These are phyloP conservation scores for Aspergillus niger DNA, from an alignment of 2,329 filamentous ascomycete species.

Conservation along the genomic window DNA sequence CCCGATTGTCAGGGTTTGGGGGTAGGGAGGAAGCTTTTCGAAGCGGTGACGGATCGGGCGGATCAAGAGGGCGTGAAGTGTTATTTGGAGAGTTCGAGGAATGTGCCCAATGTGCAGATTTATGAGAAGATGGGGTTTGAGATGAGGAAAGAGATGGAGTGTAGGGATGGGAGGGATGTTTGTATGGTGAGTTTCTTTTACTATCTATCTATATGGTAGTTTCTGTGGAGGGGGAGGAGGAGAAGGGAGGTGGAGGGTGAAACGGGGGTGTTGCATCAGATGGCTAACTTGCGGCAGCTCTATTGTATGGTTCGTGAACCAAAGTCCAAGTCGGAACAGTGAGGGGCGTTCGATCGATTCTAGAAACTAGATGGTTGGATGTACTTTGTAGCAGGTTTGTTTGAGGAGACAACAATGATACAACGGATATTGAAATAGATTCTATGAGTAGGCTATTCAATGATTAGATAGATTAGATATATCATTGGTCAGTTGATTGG, in stretches of 20 bases:
- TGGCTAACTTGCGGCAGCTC: conserved; percentile 13
- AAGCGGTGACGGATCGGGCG: conserved; percentile 64
- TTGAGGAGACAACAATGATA: too few species aligned
- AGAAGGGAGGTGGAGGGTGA: not conserved
- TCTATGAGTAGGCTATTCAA: too few species aligned
- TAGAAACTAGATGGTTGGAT: not conserved
- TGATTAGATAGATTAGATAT: too few species aligned
- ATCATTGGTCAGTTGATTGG: too few species aligned
- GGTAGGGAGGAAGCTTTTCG: conserved; percentile 66
- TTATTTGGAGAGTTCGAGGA: conserved; percentile 70
- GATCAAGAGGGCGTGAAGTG: conserved; percentile 66
- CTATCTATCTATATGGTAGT: too few species aligned
- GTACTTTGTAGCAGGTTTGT: too few species aligned
- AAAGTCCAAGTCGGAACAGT: conserved; percentile 4
- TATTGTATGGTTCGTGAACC: conserved; percentile 27
- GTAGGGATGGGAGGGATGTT: conserved; percentile 61
- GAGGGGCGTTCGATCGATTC: not conserved
- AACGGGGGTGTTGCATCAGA: not conserved
- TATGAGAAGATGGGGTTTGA: conserved; percentile 71
- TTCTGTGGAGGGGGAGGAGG: not conserved
- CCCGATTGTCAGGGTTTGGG: conserved; percentile 67
- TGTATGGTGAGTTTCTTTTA: conserved; percentile 48
- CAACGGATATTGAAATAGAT: too few species aligned
- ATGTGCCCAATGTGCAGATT: conserved; percentile 69
- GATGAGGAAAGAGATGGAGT: conserved; percentile 66